These are phyloP conservation scores for Hymenoscyphus repandus DNA, from an alignment of 2,329 filamentous ascomycete species.

Conservation along the genomic window DNA sequence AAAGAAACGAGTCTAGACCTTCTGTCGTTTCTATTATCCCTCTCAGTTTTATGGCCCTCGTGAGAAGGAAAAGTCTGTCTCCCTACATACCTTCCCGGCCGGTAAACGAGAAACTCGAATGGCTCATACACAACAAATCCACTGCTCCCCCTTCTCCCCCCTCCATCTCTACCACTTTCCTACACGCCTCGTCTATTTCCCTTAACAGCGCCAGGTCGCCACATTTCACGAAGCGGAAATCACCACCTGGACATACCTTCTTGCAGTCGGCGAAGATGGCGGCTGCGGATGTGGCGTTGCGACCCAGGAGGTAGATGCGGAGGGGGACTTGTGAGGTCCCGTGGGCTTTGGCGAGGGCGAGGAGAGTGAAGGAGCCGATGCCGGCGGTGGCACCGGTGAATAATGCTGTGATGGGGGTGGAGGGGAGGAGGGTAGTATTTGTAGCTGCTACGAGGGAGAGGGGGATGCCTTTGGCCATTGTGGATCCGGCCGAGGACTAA, in stretches of 20 bases:
- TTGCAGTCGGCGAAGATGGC: slow-evolving; percentile 27
- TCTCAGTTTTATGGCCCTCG: background rate
- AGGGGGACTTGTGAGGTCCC: slow-evolving; percentile 9
- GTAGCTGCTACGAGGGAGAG: too few relatives aligned
- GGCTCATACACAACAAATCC: too few relatives aligned
- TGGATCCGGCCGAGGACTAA: too few relatives aligned
- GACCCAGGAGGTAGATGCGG: slow-evolving; percentile 31
- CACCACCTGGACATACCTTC: slow-evolving; percentile 26
- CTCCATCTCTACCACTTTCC: slow-evolving; percentile 23
- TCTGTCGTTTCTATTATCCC: slow-evolving; percentile 29
- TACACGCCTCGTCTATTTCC: slow-evolving; percentile 29
- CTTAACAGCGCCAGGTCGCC: too few relatives aligned
- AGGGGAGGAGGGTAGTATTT: background rate
- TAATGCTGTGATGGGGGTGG: background rate
- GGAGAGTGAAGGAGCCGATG: background rate
- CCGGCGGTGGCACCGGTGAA: too few relatives aligned
- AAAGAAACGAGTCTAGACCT: slow-evolving; percentile 28
- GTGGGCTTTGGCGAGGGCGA: too few relatives aligned
- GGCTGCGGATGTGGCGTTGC: slow-evolving; percentile 28
- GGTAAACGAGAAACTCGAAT: too few relatives aligned
- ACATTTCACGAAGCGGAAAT: slow-evolving; percentile 30
- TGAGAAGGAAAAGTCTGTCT: too few relatives aligned
- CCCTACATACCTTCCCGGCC: background rate
- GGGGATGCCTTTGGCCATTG: too few relatives aligned
- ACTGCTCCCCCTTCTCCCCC: background rate